Base-by-base conservation (phyloP, 2,329 filamentous ascomycete species). In the Ceratocystis harringtonii region DNA sequence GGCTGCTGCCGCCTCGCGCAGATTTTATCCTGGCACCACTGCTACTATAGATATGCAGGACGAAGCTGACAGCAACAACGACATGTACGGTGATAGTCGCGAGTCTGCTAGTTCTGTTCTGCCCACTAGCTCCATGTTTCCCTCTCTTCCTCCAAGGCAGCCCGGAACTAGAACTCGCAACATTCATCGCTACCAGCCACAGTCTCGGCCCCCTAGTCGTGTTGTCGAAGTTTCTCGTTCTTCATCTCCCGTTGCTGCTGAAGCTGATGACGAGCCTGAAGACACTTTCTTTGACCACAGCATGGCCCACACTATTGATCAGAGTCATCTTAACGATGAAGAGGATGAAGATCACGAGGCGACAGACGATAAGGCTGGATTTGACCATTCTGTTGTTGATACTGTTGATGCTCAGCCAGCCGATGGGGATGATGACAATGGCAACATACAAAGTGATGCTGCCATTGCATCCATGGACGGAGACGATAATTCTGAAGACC, bases 51-150 rank as follows among this genome's bases (percentile, higher is more conserved):
- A 58, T 32, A 58, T 58, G 28, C 61, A 62, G 45, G 61, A 62
- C 43, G 43, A 62, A n/a, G 5, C 64, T 30, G 64, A 25, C 22
- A 44, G 22, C 48, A 67, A 19, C 19, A 67, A 30, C 10, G 50
- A 4, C 45, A 44, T 57, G 15, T 41, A 44, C 19, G n/a, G 62
- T 19, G 45, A 63, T 30, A 19, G 43, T 50, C 15, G 45, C 12
- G 52, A 7, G 32, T 45, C 57, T 36, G 19, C 44, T 41, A 30
- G 25, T 22, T 30, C 57, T 55, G 58, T 32, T 74, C 7, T 72
- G 73, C 5, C 44, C 19, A 74, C 76, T 25, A 76, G 71, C 66
- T 75, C 75, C 55, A 75, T 78, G 74, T 78, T 78, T 67, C 76
- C 76, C 5, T 70, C 71, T 22, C 41, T 72, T 5, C 68, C 71